A percentile compares a stretch with the other conserved stretches of the same genome.
Evolutionary conservation across 1,139 yeast genomes (phyloP).

Genomic region (Cylindricascospora bacillispora): DNA sequence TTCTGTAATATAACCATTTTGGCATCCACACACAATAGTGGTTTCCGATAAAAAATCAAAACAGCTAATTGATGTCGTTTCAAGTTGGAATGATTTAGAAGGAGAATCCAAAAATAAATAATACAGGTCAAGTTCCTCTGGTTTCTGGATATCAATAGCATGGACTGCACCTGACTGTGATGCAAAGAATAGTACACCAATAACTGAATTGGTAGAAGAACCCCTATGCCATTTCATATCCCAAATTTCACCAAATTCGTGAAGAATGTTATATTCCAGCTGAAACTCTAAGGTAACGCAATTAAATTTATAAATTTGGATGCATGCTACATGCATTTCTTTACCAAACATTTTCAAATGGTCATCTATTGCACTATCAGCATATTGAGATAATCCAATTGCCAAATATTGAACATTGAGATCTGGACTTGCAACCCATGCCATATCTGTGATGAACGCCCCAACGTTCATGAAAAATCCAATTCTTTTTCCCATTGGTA

Average conservation of each 20-base stretch:
- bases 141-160: conserved; percentile 32
- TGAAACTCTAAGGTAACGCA: conserved; percentile 18
- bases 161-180: conserved; percentile 56
- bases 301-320: conserved; percentile 39
- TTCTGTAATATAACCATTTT: conserved; percentile 57
- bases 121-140: conserved; percentile 19
- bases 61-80: conserved; percentile 32
- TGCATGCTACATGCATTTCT: conserved; percentile 29
- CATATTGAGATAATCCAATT: conserved; percentile 32
- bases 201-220: conserved; percentile 15
- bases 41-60: conserved; percentile 43
- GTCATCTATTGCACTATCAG: conserved; percentile 24
- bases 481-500: conserved; percentile 27
- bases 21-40: conserved; percentile 47
- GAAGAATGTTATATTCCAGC: conserved; percentile 28
- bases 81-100: conserved; percentile 17
- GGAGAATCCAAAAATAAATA: conserved; percentile 22
- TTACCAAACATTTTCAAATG: conserved; percentile 28
- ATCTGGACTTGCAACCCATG: conserved; percentile 31
- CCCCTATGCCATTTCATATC: conserved; percentile 41
- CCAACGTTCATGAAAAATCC: conserved; percentile 43
- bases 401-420: conserved; percentile 35
- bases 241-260: conserved; percentile 43
- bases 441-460: conserved; percentile 40
- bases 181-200: conserved; percentile 38